Conservation (phyloP, 2,329 filamentous ascomycete species). For the Orbilia brochopaga region DNA sequence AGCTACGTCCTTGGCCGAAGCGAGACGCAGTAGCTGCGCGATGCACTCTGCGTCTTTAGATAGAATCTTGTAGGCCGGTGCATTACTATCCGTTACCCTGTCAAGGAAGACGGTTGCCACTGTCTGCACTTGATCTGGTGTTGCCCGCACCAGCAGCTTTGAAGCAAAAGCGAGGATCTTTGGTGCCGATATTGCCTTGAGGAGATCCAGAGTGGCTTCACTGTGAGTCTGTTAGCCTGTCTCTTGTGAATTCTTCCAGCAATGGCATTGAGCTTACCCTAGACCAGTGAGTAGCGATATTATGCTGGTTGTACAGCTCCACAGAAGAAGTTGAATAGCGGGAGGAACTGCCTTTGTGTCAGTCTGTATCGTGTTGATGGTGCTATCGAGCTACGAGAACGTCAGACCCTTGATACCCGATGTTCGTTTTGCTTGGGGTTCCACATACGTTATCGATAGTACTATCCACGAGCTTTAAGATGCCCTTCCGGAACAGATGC, state of each 20-base stretch:
- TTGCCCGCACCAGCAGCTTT: slow-evolving; percentile 61
- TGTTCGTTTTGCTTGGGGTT: neutral
- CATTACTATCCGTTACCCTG: slow-evolving; percentile 63
- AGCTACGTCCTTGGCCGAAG: neutral
- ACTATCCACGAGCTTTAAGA: slow-evolving; percentile 60
- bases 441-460: slow-evolving; percentile 65
- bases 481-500: slow-evolving; percentile 68
- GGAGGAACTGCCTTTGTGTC: slow-evolving; percentile 62
- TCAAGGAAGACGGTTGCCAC: slow-evolving; percentile 52
- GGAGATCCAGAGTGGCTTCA: slow-evolving; percentile 68
- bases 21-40: slow-evolving; percentile 6
- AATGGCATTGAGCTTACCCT: slow-evolving; percentile 10
- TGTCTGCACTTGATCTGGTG: slow-evolving; percentile 54
- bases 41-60: slow-evolving; percentile 10
- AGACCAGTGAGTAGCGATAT: slow-evolving; percentile 32
- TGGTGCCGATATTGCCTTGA: slow-evolving; percentile 64
- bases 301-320: slow-evolving; percentile 62
- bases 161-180: slow-evolving; percentile 65
- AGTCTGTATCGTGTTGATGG: slow-evolving; percentile 57
- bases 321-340: slow-evolving; percentile 64
- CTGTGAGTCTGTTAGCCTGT: slow-evolving; percentile 55
- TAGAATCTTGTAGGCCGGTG: slow-evolving; percentile 62
- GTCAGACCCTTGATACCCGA: slow-evolving; percentile 4
- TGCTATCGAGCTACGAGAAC: slow-evolving; percentile 23
- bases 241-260: slow-evolving; percentile 56